Evolutionary conservation across 768 basidiomycete genomes (phyloP), one percentile per base, ranked within the genome.

Genomic region (Mrakia blollopis): DNA sequence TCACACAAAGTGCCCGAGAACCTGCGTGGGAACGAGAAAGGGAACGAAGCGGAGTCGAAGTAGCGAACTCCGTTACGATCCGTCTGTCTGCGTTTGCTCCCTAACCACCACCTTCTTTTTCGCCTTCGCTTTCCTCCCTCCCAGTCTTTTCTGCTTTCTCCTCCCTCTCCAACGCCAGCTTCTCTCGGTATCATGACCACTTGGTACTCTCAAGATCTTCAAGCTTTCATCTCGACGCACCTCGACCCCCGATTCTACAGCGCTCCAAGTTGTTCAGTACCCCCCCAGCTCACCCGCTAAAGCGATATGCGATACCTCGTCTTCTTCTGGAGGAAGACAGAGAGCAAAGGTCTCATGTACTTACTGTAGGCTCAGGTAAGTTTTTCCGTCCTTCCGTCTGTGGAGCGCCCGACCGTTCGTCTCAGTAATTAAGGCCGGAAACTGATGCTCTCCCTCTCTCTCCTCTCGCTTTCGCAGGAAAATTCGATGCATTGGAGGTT

Each of bases 401-500:
- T n/a, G n/a, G 10, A 6, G 10, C 44, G 10, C 39, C 7, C 37
- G 14, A 65, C 9, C 39, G 39, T 41, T 41, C 39, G 39, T 6
- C 39, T 11, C 32, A 5, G 30, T 35, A 13, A 32, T 18, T 3
- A 11, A 37, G 37, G 37, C 63, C 21, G 37, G 37, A 0, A n/a
- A n/a, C 63, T 32, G 35, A 32, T n/a, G n/a, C n/a, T n/a, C n/a
- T n/a, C n/a, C n/a, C 63, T 30, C 32, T 28, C 14, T 28, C 32
- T 28, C 30, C 32, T 39, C 23, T 37, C 35, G 32, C 44, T 14
- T 18, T 37, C 18, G 2, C 32, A 67, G 63, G 63, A 67, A 67
- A 23, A 67, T 67, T 37, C 32, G 80, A 68, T 83, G 82, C 76
- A 80, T 80, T 61, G 82, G 82, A 32, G 79, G 79, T 8, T 54